A percentile compares a stretch with the other conserved stretches of the same genome.
phyloP scores from a whole-genome alignment of 129 eudicot genomes.

The Saussurea involucrata region DNA sequence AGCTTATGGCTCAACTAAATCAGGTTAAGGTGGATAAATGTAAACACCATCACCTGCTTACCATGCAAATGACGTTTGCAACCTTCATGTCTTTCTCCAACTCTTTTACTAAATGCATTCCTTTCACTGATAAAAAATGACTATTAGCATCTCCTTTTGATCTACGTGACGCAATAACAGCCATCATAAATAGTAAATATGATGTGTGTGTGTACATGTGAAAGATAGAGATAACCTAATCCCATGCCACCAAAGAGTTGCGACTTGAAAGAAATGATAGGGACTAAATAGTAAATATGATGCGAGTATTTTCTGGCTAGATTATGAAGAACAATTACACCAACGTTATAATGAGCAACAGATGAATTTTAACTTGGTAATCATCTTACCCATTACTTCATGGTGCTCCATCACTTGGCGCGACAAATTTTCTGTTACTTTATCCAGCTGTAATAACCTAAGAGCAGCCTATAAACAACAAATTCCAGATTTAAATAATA shows the following conservation, averaged over 20 bases:
- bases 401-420: constrained; percentile 95
- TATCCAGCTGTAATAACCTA: constrained; percentile 87
- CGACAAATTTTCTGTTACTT: constrained; percentile 72
- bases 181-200: background rate
- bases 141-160: constrained; percentile 20
- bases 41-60: constrained; percentile 53
- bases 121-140: constrained; percentile 56
- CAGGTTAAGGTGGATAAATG: constrained; percentile 11
- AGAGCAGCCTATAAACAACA: constrained; percentile 76
- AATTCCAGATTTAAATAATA: constrained; percentile 25
- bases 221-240: constrained; percentile 3
- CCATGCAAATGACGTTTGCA: constrained; percentile 98
- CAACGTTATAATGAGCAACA: background rate
- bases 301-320: constrained; percentile 1
- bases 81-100: constrained; percentile 93
- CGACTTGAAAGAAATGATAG: background rate
- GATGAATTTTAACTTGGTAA: background rate
- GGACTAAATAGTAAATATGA: background rate
- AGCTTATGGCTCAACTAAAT: constrained; percentile 2
- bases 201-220: background rate
- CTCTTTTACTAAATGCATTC: constrained; percentile 93
- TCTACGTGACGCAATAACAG: background rate
- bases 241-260: constrained; percentile 12
- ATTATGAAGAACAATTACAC: background rate
- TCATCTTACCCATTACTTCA: constrained; percentile 89